Evolutionary conservation across 176 grass and related monocot species (phyloP).

Genomic region (Raddia guianensis): DNA sequence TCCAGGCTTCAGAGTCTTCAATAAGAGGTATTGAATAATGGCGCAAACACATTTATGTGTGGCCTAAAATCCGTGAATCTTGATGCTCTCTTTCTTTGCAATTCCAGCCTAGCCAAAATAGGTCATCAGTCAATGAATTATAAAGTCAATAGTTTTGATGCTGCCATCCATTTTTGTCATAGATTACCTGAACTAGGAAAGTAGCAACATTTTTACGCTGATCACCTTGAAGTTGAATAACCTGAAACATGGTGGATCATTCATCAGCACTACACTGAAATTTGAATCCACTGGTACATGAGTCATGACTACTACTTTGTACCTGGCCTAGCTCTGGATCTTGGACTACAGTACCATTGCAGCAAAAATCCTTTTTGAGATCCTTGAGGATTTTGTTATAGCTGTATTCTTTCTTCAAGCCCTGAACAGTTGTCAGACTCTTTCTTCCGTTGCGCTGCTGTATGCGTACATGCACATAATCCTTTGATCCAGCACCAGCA

Average conservation of each 20-base stretch:
- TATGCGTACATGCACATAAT: slow-evolving; percentile 65
- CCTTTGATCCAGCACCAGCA: slow-evolving; percentile 60
- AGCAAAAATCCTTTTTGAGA: slow-evolving; percentile 71
- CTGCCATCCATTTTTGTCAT: not conserved
- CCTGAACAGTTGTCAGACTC: slow-evolving; percentile 73
- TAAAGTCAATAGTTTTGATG: not conserved
- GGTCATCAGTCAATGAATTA: not conserved
- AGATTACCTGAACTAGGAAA: slow-evolving; percentile 58
- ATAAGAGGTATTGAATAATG: not conserved
- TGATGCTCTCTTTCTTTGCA: slow-evolving; percentile 63
- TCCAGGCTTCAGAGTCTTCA: slow-evolving; percentile 29
- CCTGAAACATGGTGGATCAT: slow-evolving; percentile 25
- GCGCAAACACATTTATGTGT: not conserved
- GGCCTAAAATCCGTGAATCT: slow-evolving; percentile 64
- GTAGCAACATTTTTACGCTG: slow-evolving; percentile 69
- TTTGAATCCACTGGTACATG: not conserved
- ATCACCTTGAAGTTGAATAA: slow-evolving; percentile 75
- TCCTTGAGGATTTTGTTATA: slow-evolving; percentile 72
- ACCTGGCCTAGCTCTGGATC: slow-evolving; percentile 76
- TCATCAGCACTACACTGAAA: not conserved
- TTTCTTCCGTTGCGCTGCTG: slow-evolving; percentile 79
- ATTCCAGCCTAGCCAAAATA: slow-evolving; percentile 51
- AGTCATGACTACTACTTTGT: not conserved
- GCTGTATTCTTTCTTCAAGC: slow-evolving; percentile 71
- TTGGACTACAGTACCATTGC: slow-evolving; percentile 69